Evolutionary conservation across 2,329 filamentous ascomycete species (phyloP), one percentile per base, ranked within the genome.

Genomic region (Ceratocystis papillata): DNA sequence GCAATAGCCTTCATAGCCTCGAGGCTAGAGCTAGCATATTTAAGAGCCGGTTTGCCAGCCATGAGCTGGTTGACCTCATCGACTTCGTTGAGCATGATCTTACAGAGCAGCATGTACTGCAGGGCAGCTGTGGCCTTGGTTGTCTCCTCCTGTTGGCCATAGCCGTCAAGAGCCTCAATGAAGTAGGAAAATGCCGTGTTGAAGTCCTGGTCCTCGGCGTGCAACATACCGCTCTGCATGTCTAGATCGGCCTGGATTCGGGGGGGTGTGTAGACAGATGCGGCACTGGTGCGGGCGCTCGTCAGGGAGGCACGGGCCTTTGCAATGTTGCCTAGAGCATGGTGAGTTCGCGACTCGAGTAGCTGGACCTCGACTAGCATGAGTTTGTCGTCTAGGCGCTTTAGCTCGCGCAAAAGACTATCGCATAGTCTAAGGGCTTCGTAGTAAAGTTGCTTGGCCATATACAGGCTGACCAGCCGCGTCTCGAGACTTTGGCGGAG

Each of bases 1-100:
- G 93, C 94, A 69, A 99, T 93, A 37, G 95, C 92, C 80, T 99
- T 99, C 94, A 99, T 99, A 67, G 94, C 94, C 77, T 99, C 94
- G 69, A 99, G 85, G 74, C 90, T 94, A 78, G 93, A 90, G 72
- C 93, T 91, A 41, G 92, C 92, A 75, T 99, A 97, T 78, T 95
- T 94, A 74, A 95, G 85, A 48, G 95, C 94, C 76, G 96, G 92
- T 83, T 99, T 99, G 65, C 90, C 95, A 37, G 88, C 85, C 85
- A 99, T 90, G 71, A 99, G 84, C 74, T 88, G 86, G 78, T 93
- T 96, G 75, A 99, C 93, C 76, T 99, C 95, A 79, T 97, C 92
- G 70, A 86, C 90, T 50, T 95, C 82, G 78, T 99, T 99, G 71
- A 99, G 83, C 95, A 99, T 99, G 76, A 99, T 94, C 81, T 99